Evolutionary conservation across 2,329 filamentous ascomycete genomes (phyloP).

Genomic region (Trichoderma citrinoviride): DNA sequence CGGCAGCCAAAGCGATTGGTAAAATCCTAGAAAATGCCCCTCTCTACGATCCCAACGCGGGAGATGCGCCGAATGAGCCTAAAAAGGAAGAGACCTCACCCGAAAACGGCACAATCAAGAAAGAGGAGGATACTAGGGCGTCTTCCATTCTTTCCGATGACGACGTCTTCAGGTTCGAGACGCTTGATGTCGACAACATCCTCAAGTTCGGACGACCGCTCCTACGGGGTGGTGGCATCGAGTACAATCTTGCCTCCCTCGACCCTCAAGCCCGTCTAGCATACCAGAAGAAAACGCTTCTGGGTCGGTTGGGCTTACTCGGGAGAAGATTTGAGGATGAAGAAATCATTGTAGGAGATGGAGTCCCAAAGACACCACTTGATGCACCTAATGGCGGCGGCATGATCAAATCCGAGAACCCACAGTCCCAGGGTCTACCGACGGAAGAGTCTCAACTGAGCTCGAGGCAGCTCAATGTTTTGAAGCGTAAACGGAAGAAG

Average conservation of each 20-base stretch:
- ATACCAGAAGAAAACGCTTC: slow-evolving; percentile 86
- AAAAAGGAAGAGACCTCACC: slow-evolving; percentile 40
- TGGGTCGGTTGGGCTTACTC: slow-evolving; percentile 75
- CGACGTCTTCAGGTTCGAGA: slow-evolving; percentile 67
- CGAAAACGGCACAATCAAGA: slow-evolving; percentile 51
- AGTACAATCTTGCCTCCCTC: slow-evolving; percentile 77
- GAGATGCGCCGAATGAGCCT: slow-evolving; percentile 52
- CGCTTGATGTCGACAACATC: slow-evolving; percentile 74
- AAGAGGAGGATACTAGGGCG: slow-evolving; percentile 61
- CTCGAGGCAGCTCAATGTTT: slow-evolving; percentile 87
- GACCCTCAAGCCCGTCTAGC: slow-evolving; percentile 77
- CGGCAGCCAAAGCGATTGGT: slow-evolving; percentile 89
- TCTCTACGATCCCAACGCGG: slow-evolving; percentile 81
- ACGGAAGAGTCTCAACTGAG: slow-evolving; percentile 73
- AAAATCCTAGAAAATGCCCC: slow-evolving; percentile 90
- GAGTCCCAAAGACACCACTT: slow-evolving; percentile 44
- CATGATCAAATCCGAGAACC: slow-evolving; percentile 36
- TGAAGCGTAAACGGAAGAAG: slow-evolving; percentile 91
- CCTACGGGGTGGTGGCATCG: slow-evolving; percentile 79
- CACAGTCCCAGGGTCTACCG: slow-evolving; percentile 40
- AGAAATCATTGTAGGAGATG: slow-evolving; percentile 60
- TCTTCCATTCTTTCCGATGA: slow-evolving; percentile 45
- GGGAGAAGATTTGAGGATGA: slow-evolving; percentile 85
- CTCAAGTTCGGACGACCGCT: slow-evolving; percentile 81
- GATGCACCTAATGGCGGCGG: slow-evolving; percentile 41